Conservation (phyloP, 208 protist species). For the Leishmania mexicana region DNA sequence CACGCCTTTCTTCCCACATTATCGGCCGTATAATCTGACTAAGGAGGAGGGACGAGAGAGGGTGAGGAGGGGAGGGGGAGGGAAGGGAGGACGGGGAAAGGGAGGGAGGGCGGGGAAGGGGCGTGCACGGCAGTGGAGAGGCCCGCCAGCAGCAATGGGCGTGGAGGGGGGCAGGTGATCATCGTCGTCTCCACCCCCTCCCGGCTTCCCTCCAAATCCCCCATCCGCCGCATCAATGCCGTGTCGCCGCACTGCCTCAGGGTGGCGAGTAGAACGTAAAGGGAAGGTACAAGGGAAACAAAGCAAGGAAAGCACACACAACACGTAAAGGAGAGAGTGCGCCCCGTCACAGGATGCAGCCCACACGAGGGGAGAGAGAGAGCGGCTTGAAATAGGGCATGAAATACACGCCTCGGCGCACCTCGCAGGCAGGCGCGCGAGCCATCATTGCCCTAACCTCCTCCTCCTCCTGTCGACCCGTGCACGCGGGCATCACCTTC, state of each 20-base stretch:
- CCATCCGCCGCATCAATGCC: too few relatives aligned
- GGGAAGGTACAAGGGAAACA: not conserved
- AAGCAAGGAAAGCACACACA: not conserved
- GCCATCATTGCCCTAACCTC: not conserved
- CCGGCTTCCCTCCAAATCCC: too few relatives aligned
- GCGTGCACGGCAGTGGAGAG: not conserved
- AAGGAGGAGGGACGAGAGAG: too few relatives aligned
- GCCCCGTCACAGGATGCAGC: not conserved
- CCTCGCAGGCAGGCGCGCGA: not conserved
- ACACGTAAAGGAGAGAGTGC: not conserved
- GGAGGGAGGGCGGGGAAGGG: not conserved
- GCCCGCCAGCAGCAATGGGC: not conserved
- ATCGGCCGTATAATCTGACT: not conserved
- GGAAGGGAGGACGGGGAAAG: not conserved
- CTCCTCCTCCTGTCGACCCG: not conserved
- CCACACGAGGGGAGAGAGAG: too few relatives aligned
- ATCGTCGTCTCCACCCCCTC: too few relatives aligned
- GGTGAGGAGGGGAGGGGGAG: not conserved
- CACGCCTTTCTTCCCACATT: not conserved
- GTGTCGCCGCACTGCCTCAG: too few relatives aligned
- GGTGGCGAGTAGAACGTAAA: not conserved
- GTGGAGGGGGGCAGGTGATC: not conserved
- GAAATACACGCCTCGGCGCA: too few relatives aligned
- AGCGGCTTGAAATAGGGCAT: too few relatives aligned
- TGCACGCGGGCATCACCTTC: not conserved